Evolutionary conservation across 208 protist species (phyloP).

Genomic region (Wallacemonas collosoma): DNA sequence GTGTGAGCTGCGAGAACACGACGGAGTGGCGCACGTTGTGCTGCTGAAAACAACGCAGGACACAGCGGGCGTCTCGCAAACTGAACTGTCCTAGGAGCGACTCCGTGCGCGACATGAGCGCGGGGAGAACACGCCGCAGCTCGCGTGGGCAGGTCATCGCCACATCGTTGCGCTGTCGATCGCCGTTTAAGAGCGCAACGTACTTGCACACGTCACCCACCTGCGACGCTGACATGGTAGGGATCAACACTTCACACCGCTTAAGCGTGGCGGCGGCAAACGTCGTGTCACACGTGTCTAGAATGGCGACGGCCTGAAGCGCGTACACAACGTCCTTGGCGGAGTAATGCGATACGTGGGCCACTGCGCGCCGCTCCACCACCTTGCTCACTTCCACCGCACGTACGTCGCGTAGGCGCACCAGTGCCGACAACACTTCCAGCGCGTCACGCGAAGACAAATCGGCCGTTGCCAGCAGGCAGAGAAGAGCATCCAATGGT

Average conservation of each 20-base stretch:
- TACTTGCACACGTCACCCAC: slow-evolving; percentile 80
- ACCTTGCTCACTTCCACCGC: slow-evolving; percentile 40
- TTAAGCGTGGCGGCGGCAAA: slow-evolving; percentile 59
- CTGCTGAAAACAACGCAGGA: slow-evolving; percentile 75
- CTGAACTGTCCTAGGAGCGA: slow-evolving; percentile 65
- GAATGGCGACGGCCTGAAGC: slow-evolving; percentile 59
- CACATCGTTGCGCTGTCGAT: slow-evolving; percentile 38
- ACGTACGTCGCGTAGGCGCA: slow-evolving; percentile 50
- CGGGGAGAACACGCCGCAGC: slow-evolving; percentile 60
- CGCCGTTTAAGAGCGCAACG: slow-evolving; percentile 55
- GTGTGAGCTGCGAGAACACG: slow-evolving; percentile 77
- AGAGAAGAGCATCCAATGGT: slow-evolving; percentile 53
- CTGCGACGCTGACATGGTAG: slow-evolving; percentile 40
- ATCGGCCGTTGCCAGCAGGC: slow-evolving; percentile 27
- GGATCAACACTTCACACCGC: slow-evolving; percentile 41
- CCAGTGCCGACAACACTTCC: slow-evolving; percentile 61
- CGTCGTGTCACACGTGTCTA: slow-evolving; percentile 47
- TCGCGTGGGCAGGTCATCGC: slow-evolving; percentile 52
- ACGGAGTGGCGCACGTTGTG: slow-evolving; percentile 79
- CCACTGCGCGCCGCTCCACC: slow-evolving; percentile 52
- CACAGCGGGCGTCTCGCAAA: slow-evolving; percentile 66
- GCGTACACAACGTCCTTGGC: slow-evolving; percentile 70
- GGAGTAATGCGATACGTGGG: slow-evolving; percentile 52
- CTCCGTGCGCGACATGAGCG: slow-evolving; percentile 62
- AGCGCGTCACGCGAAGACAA: slow-evolving; percentile 57